Percentiles rank a stretch among this genome's conserved stretches.
These are phyloP conservation scores for Pharus latifolius DNA, from an alignment of 176 grass and related monocot species.

Conservation along the genomic window DNA sequence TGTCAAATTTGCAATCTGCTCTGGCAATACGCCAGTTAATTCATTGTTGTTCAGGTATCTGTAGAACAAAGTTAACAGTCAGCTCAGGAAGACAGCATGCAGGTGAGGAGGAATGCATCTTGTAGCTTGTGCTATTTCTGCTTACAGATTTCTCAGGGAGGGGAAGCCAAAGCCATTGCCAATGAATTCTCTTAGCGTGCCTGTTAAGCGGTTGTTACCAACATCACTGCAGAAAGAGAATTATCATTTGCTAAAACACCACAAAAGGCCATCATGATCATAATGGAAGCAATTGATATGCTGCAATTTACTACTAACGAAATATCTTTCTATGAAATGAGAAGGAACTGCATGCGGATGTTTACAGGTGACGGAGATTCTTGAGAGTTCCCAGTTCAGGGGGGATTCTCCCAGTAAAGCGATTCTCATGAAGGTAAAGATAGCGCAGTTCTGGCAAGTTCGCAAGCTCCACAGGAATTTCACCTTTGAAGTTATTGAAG, in stretches of 20 bases:
- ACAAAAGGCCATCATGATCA: background rate
- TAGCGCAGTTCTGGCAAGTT: conserved; percentile 79
- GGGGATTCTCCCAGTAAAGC: conserved; percentile 60
- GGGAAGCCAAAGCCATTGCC: conserved; percentile 74
- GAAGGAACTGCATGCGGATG: background rate
- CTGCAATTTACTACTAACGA: background rate
- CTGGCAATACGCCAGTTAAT: conserved; percentile 75
- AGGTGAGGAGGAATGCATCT: background rate
- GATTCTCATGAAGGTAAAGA: conserved; percentile 89
- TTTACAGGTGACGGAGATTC: conserved; percentile 82
- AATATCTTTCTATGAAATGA: background rate
- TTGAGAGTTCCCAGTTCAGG: conserved; percentile 76
- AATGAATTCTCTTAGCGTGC: conserved; percentile 75
- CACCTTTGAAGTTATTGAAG: conserved; percentile 98
- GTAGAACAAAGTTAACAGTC: conserved; percentile 11
- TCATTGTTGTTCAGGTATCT: conserved; percentile 91
- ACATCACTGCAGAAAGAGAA: conserved; percentile 49
- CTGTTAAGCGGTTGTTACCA: conserved; percentile 74
- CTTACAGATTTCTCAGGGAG: conserved; percentile 87
- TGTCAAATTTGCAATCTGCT: conserved; percentile 87
- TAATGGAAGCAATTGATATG: background rate
- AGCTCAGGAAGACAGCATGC: background rate
- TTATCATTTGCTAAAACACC: background rate
- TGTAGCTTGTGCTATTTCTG: background rate
- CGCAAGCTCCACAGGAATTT: conserved; percentile 90